These are phyloP conservation scores for Geosmithia flava DNA, from an alignment of 2,329 filamentous ascomycete species.

Conservation along the genomic window DNA sequence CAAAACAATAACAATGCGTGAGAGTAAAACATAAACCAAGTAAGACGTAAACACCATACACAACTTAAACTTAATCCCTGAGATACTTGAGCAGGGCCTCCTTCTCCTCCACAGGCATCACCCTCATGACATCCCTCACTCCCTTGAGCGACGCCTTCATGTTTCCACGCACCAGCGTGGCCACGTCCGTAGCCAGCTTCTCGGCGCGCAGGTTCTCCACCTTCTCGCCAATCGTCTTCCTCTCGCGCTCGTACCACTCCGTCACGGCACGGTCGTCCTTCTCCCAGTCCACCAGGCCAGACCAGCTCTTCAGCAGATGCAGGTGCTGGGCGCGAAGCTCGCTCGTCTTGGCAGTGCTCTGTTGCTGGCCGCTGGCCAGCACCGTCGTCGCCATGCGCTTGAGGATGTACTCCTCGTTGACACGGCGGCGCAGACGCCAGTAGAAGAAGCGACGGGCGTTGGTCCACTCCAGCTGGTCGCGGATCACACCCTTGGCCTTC, in stretches of 20 bases:
- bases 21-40: no score
- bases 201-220: conserved; percentile 76
- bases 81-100: conserved; percentile 63
- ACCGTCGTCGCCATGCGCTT: conserved; percentile 60
- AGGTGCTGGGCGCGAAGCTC: conserved; percentile 55
- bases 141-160: conserved; percentile 69
- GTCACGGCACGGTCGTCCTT: conserved; percentile 73
- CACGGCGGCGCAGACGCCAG: conserved; percentile 92
- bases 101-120: conserved; percentile 79
- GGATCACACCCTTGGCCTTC: conserved; percentile 94
- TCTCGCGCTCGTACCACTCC: conserved; percentile 92
- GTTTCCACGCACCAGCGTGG: conserved; percentile 29
- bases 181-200: conserved; percentile 36
- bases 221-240: conserved; percentile 70
- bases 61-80: conserved; percentile 22
- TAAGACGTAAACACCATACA: no score
- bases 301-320: conserved; percentile 72
- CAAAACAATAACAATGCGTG: no score
- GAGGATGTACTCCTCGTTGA: conserved; percentile 96
- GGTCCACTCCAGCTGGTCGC: conserved; percentile 71
- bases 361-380: conserved; percentile 14
- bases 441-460: conserved; percentile 96
- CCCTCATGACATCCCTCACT: conserved; percentile 71
- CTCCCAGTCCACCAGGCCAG: conserved; percentile 62
- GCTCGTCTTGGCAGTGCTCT: conserved; percentile 27